These are phyloP conservation scores for Scleroderma citrinum DNA, from an alignment of 768 basidiomycete species.

Conservation along the genomic window DNA sequence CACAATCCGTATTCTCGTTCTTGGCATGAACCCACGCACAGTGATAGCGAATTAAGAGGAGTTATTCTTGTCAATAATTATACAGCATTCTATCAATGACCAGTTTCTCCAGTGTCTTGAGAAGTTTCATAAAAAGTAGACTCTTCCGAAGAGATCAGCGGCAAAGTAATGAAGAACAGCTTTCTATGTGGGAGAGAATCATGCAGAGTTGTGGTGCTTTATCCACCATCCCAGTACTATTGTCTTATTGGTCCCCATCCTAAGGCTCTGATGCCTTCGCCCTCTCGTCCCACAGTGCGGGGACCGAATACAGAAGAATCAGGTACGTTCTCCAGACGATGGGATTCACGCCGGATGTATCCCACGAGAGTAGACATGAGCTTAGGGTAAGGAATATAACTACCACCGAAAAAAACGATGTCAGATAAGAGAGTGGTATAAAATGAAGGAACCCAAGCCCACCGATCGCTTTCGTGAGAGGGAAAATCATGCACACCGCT, in stretches of 20 bases:
- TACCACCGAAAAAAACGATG: constrained; percentile 15
- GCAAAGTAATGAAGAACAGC: no score
- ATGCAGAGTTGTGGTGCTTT: no score
- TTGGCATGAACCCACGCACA: no score
- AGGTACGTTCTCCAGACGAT: constrained; percentile 52
- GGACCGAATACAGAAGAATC: constrained; percentile 36
- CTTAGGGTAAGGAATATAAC: constrained; percentile 69
- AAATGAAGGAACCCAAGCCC: constrained; percentile 2
- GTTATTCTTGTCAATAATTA: no score
- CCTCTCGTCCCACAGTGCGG: constrained; percentile 27
- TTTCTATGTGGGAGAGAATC: no score
- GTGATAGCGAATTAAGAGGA: no score
- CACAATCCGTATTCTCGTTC: no score
- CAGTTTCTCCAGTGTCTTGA: no score
- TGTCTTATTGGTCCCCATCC: constrained; percentile 18
- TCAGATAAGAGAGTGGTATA: neutral
- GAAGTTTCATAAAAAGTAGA: no score
- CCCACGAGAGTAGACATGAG: constrained; percentile 64
- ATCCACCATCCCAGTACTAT: neutral
- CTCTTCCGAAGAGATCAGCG: no score
- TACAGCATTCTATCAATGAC: no score
- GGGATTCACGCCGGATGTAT: constrained; percentile 69
- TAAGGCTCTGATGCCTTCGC: constrained; percentile 26
- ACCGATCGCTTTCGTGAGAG: constrained; percentile 40
- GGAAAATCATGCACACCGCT: constrained; percentile 70